Base-by-base conservation (phyloP, 192 early-diverging fungal species). In the Coemansia sp. region DNA sequence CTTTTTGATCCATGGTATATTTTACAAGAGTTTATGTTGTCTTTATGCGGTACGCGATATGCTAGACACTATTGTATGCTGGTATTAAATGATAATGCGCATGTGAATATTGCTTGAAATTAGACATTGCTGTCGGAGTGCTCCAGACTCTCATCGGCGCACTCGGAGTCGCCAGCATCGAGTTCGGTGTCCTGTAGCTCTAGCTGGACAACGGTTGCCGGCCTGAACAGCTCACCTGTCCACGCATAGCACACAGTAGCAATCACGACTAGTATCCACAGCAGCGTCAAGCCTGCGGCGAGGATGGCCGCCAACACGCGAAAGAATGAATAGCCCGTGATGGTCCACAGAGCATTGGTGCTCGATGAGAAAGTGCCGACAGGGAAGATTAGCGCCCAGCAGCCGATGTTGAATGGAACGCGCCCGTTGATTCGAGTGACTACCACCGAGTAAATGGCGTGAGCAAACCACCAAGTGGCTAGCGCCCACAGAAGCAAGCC, bases 311-410 rank as follows among this genome's bases (percentile, higher is more conserved):
- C 42, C 33, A 81, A 58, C 15, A 71, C 59, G 34, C 68, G 60
- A 47, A 71, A 78, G 53, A 71, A 62, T 0, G 48, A 36, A 52
- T 50, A 64, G 3, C 56, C 64, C 4, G 66, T 57, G 5, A 47
- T 43, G 8, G 3, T 5, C 53, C 58, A 60, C 31, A 78, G 54
- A 17, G 56, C 18, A 18, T 39, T 57, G 32, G 53, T 68, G 53
- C 55, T 62, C 0, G 60, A 47, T 4, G 68, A 48, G 50, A 69
- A 71, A 3, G 71, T 73, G 27, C 80, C 74, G 2, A 78, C 14
- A 0, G 82, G 82, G 59, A 83, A 83, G 17, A 74, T 81, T 3
- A 80, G 63, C 10, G 80, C 80, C 82, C 82, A 83, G 70, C 78
- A 83, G 5, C 82, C 80, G 35, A 82, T 65, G 52, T 80, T 78